Base-by-base conservation (phyloP, 1,284 basidiomycete species). In the Cystobasidiaceae sp. region DNA sequence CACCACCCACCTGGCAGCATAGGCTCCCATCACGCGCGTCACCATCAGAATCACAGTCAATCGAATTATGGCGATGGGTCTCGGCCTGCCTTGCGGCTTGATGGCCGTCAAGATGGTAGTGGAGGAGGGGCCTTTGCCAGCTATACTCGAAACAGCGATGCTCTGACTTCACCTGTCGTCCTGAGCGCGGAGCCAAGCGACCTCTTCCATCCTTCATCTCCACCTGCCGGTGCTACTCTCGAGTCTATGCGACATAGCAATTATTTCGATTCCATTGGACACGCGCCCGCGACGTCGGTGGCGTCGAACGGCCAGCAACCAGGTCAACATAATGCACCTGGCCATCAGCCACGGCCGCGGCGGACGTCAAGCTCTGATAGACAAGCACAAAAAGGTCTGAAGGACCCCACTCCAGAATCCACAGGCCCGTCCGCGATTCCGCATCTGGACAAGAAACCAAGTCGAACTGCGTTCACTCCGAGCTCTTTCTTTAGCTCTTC, bases 161-260 rank as follows among this genome's bases (percentile, higher is more conserved):
- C n/a, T n/a, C n/a, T n/a, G n/a, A n/a, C n/a, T n/a, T n/a, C n/a
- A n/a, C n/a, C n/a, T n/a, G n/a, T n/a, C n/a, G n/a, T n/a, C n/a
- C n/a, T n/a, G n/a, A 48, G 13, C 28, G 51, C 33, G 25, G 51
- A 55, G 23, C 52, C 51, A 25, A 51, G 49, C 44, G 51, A 54
- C 7, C 41, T 63, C 23, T 63, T 64, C 45, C 61, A 64, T 32
- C 61, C 61, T 21, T 45, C 30, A 33, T 51, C 46, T n/a, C 52
- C 61, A 21, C 61, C 51, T 9, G 30, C 41, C 7, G 61, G 61
- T 13, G 28, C 46, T 9, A 64, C 61, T 6, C 28, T 64, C n/a
- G 61, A 56, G 19, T 41, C 34, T 17, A 45, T 64, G 52, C 61
- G 61, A 4, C 39, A 46, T 3, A 25, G 23, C 7, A 49, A 44